phyloP scores from a whole-genome alignment of 2,329 filamentous ascomycete genomes.

The Teratosphaeria epicoccoides region DNA sequence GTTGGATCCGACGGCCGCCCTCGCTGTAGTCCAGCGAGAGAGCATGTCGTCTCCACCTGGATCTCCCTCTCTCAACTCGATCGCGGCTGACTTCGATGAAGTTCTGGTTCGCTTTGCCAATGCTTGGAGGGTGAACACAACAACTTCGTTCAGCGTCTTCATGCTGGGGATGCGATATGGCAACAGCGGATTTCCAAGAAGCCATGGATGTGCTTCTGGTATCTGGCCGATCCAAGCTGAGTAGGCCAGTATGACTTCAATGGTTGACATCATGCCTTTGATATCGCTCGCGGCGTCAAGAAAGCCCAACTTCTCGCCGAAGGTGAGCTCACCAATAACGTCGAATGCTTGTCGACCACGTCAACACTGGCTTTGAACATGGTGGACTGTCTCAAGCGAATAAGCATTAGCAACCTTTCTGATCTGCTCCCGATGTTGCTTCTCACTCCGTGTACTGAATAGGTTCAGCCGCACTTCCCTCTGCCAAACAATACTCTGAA shows the following conservation, averaged over 20 bases:
- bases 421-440: slow-evolving; percentile 31
- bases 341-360: slow-evolving; percentile 8
- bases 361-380: slow-evolving; percentile 3
- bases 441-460: slow-evolving; percentile 30
- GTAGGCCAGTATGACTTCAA: slow-evolving; percentile 8
- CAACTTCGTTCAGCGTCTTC: slow-evolving; percentile 27
- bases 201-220: slow-evolving; percentile 6
- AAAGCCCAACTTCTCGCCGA: slow-evolving; percentile 6
- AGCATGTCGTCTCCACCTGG: too few species aligned
- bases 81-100: too few species aligned
- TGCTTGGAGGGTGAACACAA: slow-evolving; percentile 25
- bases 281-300: slow-evolving; percentile 5
- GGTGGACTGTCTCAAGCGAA: slow-evolving; percentile 3
- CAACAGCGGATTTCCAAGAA: slow-evolving; percentile 15
- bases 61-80: too few species aligned
- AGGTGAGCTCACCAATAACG: slow-evolving; percentile 9
- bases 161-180: slow-evolving; percentile 24
- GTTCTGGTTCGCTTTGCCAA: slow-evolving; percentile 18
- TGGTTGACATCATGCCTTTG: slow-evolving; percentile 7
- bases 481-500: slow-evolving; percentile 17
- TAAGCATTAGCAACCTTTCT: slow-evolving; percentile 7
- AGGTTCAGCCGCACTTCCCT: slow-evolving; percentile 14
- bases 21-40: too few species aligned
- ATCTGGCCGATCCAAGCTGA: slow-evolving; percentile 5
- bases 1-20: too few species aligned